Evolutionary conservation across 352 stramenopile genomes (phyloP).

Genomic region (Nothophytophthora sp.): DNA sequence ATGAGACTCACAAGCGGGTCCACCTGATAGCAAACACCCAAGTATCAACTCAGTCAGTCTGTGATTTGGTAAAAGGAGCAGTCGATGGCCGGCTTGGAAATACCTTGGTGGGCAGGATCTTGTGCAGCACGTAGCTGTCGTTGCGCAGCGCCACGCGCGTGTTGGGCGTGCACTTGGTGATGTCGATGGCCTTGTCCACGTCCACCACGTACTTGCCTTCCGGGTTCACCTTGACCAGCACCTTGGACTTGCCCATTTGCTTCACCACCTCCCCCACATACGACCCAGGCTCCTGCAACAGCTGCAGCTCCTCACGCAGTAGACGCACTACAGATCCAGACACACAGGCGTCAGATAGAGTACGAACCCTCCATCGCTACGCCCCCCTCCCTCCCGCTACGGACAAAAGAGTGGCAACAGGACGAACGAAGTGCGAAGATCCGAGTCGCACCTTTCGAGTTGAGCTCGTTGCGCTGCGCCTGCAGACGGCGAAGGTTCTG

Average conservation of each 20-base stretch:
- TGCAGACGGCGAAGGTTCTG: constrained; percentile 98
- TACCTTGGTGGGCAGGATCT: constrained; percentile 98
- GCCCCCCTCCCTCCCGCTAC: too few relatives aligned
- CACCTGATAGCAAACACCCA: constrained; percentile 26
- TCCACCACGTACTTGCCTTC: constrained; percentile 99
- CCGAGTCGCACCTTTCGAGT: constrained; percentile 92
- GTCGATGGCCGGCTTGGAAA: constrained; percentile 32
- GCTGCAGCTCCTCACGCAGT: constrained; percentile 98
- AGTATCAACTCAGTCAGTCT: constrained; percentile 11
- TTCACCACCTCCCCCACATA: constrained; percentile 99
- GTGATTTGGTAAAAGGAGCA: neutral
- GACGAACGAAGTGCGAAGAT: neutral
- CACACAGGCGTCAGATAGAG: constrained; percentile 4
- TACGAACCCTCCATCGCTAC: too few relatives aligned
- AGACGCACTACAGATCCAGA: constrained; percentile 84
- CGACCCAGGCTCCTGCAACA: constrained; percentile 98
- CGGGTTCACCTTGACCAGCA: constrained; percentile 99
- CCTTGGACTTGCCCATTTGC: constrained; percentile 99
- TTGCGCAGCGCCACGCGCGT: constrained; percentile 98
- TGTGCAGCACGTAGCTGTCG: constrained; percentile 99
- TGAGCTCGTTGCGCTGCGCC: constrained; percentile 99
- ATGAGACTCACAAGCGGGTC: constrained; percentile 93
- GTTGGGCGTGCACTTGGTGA: constrained; percentile 97
- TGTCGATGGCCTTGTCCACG: constrained; percentile 97
- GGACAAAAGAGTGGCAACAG: too few relatives aligned